Base-by-base conservation (phyloP, 2,329 filamentous ascomycete genomes). In the Microdochium trichocladiopsis region DNA sequence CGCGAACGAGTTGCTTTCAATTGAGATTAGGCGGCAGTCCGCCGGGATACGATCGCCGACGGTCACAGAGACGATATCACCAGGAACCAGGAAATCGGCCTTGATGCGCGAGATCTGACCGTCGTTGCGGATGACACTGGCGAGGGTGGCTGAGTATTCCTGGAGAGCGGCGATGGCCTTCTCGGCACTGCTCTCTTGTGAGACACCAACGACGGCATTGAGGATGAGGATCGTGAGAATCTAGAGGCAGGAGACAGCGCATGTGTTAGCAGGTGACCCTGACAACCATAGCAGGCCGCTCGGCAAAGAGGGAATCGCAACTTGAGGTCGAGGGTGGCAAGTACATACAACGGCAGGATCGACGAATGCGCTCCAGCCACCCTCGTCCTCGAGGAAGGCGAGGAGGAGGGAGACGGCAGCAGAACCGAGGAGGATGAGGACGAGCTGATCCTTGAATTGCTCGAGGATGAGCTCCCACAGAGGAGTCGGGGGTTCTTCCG, bases 381-480 rank as follows among this genome's bases (percentile, higher is more conserved):
- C 90, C 56, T 88, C 88, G 47, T 94, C 88, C 68, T 99, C 94
- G 61, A 99, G 91, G 12, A 99, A 79, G 24, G 94, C 94, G 56
- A 99, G 78, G 24, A 92, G 84, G 67, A 99, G 97, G 2, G 94
- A 97, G 33, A 99, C 86, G 21, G 87, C 90, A 11, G 94, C 94
- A 36, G 93, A 97, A 51, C 84, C 94, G 49, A 99, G 82, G 22
- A 99, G 79, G 61, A 99, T 99, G 51, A 99, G 82, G 60, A 99
- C 94, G 48, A 99, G 83, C 72, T 99, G 94, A 68, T 99, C 94
- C 73, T 99, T 96, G 80, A 99, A 99, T 70, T 99, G 94, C 73
- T 99, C 94, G 54, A 99, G 80, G 52, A 99, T 90, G 57, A 99
- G 85, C 72, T 97, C 83, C 94, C 93, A 99, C 48, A 99, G 69